Base-by-base conservation (phyloP, 2,329 filamentous ascomycete genomes). In the Aspergillus tamarii region DNA sequence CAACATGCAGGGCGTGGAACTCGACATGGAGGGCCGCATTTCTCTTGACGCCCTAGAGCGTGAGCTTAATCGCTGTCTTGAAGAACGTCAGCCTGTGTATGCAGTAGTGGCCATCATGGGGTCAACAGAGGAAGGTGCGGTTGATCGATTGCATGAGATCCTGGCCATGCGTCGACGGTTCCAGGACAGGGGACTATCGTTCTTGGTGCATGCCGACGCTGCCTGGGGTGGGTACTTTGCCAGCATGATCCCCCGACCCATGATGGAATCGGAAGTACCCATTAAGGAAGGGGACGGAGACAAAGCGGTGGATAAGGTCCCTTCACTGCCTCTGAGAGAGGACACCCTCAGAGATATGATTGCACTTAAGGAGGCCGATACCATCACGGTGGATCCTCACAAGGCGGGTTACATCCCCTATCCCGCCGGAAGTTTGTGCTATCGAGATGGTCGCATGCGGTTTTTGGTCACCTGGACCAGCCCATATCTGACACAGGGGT, bases 221-320 rank as follows among this genome's bases (percentile, higher is more conserved):
- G 82, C 82, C 0, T 84, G 83, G 83, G 82, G 83, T 21, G 83
- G 83, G 0, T 84, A 84, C 60, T 84, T 84, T 60, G 74, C 75
- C 30, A 78, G 78, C 0, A 83, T 83, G 80, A 34, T 84, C 21
- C 78, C 73, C 11, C 65, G 66, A 4, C 67, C 66, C 12, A 21
- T 41, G 26, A 46, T 36, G 28, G 28, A 32, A 30, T 1, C 43
- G 7, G 23, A 2, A 4, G 12, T 11, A 1, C 41, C 41, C 8
- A 45, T 4, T 12, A 9, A 45, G 9, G 41, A n/a, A 4, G 9
- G 11, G n/a, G 41, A 45, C 12, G 41, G 41, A 12, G n/a, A 30
- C 9, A 19, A 19, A 19, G 23, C 46, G 0, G 46, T 26, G 14
- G 46, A 30, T 19, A 19, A 52, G 26, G 74, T 54, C 72, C 73